Base-by-base conservation (phyloP, 495 filamentous ascomycete species). In the Articulospora tetracladia region DNA sequence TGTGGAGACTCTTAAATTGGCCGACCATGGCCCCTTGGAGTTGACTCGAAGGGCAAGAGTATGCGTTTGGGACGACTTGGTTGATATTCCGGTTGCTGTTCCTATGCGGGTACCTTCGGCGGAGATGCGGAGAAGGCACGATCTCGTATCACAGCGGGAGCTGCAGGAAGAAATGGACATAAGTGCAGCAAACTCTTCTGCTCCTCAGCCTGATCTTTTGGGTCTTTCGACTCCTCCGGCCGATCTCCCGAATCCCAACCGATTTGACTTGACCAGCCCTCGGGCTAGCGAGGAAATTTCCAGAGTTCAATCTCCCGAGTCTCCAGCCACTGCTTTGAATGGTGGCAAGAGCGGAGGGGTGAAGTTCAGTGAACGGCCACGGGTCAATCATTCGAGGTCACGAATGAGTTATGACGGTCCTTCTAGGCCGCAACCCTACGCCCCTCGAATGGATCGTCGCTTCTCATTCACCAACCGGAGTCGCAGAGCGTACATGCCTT, bases 31-130 rank as follows among this genome's bases (percentile, higher is more conserved):
- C 1, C 94, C 94, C 1, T 77, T 98, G 19, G 94, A 98, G 73
- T 79, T 98, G 59, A 97, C 93, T 20, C 83, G 94, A 63, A 80
- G 94, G 66, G 86, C 91, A 17, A 83, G 93, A 66, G 92, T 98
- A 30, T 96, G 92, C 68, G 92, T 98, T 15, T 98, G 95, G 95
- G 94, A 98, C 72, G 94, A 98, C 67, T 73, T 97, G 19, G 96
- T 98, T 32, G 95, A 98, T 64, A 88, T 98, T 11, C 94, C 94
- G 6, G 84, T 97, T 53, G 94, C 91, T 15, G 91, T 97, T 19
- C 94, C 93, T 13, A 85, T 98, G 77, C 84, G 88, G 59, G 81
- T 82, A 17, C 87, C 95, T 17, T 90, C 89, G 44, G 88, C 92
- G 23, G 88, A 90, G 73, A 84, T 88, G 76, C 78, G 84, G 60